Evolutionary conservation across 306 rosid genomes (phyloP).

Genomic region (Rosa persica): DNA sequence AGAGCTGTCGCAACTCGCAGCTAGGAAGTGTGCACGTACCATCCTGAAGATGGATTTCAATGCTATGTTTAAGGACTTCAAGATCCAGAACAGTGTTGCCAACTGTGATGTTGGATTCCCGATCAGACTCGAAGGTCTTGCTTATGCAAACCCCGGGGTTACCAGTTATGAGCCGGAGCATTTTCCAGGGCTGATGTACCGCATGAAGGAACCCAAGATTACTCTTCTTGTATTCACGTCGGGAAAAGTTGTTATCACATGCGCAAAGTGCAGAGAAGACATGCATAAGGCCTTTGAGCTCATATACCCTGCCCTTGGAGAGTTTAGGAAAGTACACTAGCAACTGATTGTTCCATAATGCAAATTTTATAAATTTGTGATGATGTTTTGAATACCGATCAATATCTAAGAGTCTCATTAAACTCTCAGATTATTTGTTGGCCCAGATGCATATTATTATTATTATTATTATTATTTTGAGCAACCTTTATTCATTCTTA

Average conservation of each 20-base stretch:
- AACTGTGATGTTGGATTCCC: neutral
- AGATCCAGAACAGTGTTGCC: neutral
- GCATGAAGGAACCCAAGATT: neutral
- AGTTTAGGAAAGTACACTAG: neutral
- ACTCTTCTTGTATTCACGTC: neutral
- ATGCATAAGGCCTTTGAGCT: neutral
- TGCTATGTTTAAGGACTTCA: neutral
- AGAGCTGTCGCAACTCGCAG: neutral
- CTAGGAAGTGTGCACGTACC: neutral
- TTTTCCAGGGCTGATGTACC: neutral
- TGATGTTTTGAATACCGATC: too few relatives aligned
- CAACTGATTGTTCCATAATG: too few relatives aligned
- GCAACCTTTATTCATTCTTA: too few relatives aligned
- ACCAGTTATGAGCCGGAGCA: neutral
- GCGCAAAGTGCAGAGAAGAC: neutral
- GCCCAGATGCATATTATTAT: too few relatives aligned
- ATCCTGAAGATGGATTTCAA: neutral
- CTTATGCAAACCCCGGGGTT: neutral
- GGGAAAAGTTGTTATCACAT: neutral
- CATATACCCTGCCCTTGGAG: neutral
- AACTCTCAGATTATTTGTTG: neutral
- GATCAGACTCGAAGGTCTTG: neutral
- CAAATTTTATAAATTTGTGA: too few relatives aligned
- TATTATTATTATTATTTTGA: too few relatives aligned
- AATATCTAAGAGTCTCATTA: too few relatives aligned